phyloP scores from a whole-genome alignment of 352 stramenopile species.

The Pythium guiyangense region DNA sequence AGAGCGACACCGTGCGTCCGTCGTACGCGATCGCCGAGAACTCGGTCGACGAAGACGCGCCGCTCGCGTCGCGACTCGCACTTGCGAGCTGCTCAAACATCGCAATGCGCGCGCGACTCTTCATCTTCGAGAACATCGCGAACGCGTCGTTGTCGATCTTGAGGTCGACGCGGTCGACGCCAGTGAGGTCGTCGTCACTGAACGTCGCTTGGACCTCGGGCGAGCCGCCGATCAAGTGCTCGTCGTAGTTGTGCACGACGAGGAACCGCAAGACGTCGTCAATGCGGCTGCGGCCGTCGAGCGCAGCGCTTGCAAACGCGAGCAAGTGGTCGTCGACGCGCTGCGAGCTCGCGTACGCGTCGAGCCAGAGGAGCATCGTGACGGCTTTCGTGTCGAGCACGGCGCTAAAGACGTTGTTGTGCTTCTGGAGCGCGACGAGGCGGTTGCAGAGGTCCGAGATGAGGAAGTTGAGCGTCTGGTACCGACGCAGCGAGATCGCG shows the following conservation, averaged over 20 bases:
- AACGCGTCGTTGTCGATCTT: conserved; percentile 41
- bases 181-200: conserved; percentile 43
- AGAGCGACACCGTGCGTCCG: conserved; percentile 54
- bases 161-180: conserved; percentile 50
- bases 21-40: conserved; percentile 56
- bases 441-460: conserved; percentile 75
- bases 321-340: conserved; percentile 43
- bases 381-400: conserved; percentile 37
- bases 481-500: conserved; percentile 62
- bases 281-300: conserved; percentile 25
- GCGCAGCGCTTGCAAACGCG: conserved; percentile 35
- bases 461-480: conserved; percentile 71
- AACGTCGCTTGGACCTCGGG: conserved; percentile 24
- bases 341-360: conserved; percentile 60
- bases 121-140: conserved; percentile 30
- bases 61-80: not conserved
- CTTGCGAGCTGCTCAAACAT: conserved; percentile 53
- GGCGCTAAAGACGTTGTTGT: conserved; percentile 27
- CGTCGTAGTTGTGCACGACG: conserved; percentile 71
- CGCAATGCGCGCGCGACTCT: conserved; percentile 35
- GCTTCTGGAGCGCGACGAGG: conserved; percentile 47
- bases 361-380: conserved; percentile 46
- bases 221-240: conserved; percentile 54
- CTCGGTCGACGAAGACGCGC: conserved; percentile 29
- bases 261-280: conserved; percentile 60